Conservation (phyloP, 140 eudicot species). For the Flaveria floridana region DNA sequence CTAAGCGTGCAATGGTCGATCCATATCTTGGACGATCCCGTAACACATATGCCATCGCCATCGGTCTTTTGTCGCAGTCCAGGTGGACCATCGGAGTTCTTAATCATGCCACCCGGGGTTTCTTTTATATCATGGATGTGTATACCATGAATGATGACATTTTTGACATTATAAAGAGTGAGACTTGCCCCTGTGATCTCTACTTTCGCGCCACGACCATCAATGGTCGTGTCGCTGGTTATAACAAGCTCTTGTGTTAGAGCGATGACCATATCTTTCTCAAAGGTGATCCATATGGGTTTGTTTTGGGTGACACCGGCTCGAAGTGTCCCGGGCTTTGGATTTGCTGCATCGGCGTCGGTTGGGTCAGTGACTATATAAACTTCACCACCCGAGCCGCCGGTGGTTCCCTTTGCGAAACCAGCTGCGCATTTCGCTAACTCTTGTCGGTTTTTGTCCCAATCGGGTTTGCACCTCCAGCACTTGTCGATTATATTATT, state of each 20-base stretch:
- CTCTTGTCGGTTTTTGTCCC: conserved; percentile 57
- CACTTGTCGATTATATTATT: conserved; percentile 60
- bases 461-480: conserved; percentile 68
- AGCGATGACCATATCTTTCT: conserved; percentile 44
- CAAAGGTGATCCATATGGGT: conserved; percentile 63
- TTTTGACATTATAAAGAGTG: conserved; percentile 38
- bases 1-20: conserved; percentile 56
- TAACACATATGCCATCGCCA: conserved; percentile 54
- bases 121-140: conserved; percentile 38
- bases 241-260: conserved; percentile 51
- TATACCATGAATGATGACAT: conserved; percentile 58
- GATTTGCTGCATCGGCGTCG: conserved; percentile 39
- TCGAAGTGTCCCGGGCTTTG: conserved; percentile 61
- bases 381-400: conserved; percentile 47
- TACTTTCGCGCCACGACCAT: conserved; percentile 61
- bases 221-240: conserved; percentile 53
- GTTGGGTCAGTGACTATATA: conserved; percentile 54
- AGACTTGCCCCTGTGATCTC: conserved; percentile 64
- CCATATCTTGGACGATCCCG: conserved; percentile 50
- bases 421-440: conserved; percentile 58
- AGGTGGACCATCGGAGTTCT: conserved; percentile 10
- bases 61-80: conserved; percentile 25
- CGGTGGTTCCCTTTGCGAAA: conserved; percentile 49
- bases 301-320: conserved; percentile 48
- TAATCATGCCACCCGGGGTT: conserved; percentile 25